These are phyloP conservation scores for Yamadazyma membranifaciens DNA, from an alignment of 1,139 yeast species.

Conservation along the genomic window DNA sequence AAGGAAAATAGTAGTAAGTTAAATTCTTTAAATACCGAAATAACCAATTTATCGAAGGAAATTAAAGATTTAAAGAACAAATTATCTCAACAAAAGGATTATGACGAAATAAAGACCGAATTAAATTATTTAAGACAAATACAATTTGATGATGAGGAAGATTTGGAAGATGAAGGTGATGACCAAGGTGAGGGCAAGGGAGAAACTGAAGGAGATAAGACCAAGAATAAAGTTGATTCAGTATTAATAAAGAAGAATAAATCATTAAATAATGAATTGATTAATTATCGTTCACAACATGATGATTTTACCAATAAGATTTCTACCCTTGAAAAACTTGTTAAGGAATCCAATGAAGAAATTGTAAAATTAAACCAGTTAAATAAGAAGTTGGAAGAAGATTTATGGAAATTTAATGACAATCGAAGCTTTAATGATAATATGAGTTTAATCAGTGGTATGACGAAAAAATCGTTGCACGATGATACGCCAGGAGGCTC, in stretches of 20 bases:
- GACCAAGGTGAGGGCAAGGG: constrained; percentile 19
- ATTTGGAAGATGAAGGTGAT: constrained; percentile 18
- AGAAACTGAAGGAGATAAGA: constrained; percentile 3
- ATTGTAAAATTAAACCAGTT: constrained; percentile 35
- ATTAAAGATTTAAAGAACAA: constrained; percentile 47
- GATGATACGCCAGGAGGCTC: constrained; percentile 22
- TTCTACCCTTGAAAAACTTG: constrained; percentile 36
- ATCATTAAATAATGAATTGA: constrained; percentile 58
- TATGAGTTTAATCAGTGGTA: constrained; percentile 66
- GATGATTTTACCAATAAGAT: constrained; percentile 39
- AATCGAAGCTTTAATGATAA: constrained; percentile 55
- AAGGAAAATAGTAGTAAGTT: constrained; percentile 32
- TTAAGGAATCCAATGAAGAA: constrained; percentile 33
- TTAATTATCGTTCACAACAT: constrained; percentile 54
- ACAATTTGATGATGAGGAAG: constrained; percentile 59
- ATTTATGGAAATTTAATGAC: constrained; percentile 55
- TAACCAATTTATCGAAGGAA: constrained; percentile 48
- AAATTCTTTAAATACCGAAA: constrained; percentile 45
- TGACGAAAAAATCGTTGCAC: constrained; percentile 24
- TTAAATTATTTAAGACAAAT: constrained; percentile 68
- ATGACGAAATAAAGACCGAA: constrained; percentile 77
- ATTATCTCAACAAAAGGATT: constrained; percentile 52
- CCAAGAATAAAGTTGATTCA: constrained; percentile 35
- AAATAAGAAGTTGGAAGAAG: constrained; percentile 69
- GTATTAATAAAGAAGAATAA: constrained; percentile 60